These are phyloP conservation scores for Termitomyces sp. DNA, from an alignment of 768 basidiomycete species.

Conservation along the genomic window DNA sequence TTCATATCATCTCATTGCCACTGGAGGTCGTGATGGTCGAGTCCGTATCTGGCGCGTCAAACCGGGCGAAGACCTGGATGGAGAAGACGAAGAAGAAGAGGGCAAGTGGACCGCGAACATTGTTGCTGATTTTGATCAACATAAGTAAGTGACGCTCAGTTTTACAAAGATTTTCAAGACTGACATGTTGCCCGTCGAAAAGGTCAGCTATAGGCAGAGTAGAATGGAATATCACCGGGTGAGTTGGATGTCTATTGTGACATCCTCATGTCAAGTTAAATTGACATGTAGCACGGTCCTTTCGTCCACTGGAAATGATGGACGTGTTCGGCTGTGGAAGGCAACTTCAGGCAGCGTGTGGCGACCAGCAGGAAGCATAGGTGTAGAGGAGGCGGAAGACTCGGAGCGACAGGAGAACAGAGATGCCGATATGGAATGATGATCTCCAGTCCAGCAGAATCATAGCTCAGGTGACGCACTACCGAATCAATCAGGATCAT, in stretches of 20 bases:
- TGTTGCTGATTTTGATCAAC: slow-evolving; percentile 86
- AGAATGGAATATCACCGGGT: slow-evolving; percentile 94
- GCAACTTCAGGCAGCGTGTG: slow-evolving; percentile 80
- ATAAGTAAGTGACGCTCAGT: slow-evolving; percentile 46
- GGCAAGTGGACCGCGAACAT: slow-evolving; percentile 66
- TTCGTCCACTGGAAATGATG: slow-evolving; percentile 80
- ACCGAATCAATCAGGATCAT: too few relatives aligned
- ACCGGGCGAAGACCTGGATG: slow-evolving; percentile 45
- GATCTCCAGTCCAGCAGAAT: too few relatives aligned
- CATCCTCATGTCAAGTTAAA: background rate
- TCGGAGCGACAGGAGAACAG: slow-evolving; percentile 25
- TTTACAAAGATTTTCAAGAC: background rate
- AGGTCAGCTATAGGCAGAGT: slow-evolving; percentile 79
- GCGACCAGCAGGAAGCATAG: slow-evolving; percentile 77
- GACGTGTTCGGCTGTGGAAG: slow-evolving; percentile 82
- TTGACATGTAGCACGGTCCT: slow-evolving; percentile 61
- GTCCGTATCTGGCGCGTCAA: slow-evolving; percentile 88
- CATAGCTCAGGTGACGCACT: too few relatives aligned
- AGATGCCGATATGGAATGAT: slow-evolving; percentile 38
- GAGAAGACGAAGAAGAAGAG: slow-evolving; percentile 39
- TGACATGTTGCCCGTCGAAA: background rate
- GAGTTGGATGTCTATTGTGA: slow-evolving; percentile 12
- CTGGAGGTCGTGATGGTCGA: slow-evolving; percentile 81
- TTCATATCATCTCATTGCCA: slow-evolving; percentile 91
- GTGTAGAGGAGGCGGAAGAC: slow-evolving; percentile 66